Conservation (phyloP, 2,329 filamentous ascomycete species). For the Aspergillus puulaauensis region DNA sequence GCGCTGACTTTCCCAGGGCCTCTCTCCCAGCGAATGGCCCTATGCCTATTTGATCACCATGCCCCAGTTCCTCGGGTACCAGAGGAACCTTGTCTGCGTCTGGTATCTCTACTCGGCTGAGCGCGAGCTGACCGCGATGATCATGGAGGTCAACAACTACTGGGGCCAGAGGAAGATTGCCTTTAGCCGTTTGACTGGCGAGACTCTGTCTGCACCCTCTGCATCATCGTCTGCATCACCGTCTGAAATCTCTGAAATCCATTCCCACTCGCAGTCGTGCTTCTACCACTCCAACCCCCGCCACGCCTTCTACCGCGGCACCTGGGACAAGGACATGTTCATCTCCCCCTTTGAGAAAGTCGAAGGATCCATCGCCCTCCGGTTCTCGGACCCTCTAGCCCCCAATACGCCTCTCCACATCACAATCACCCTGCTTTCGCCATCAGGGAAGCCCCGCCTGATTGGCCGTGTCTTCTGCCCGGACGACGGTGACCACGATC, state of each 20-base stretch:
- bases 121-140: conserved; percentile 2
- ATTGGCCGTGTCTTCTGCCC: conserved; percentile 5
- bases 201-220: not conserved
- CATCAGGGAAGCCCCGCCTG: not conserved
- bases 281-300: conserved; percentile 2
- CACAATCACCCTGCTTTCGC: not conserved
- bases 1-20: conserved; percentile 5
- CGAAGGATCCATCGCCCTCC: not conserved
- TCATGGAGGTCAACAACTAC: conserved; percentile 17
- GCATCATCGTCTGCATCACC: not conserved
- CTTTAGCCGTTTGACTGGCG: conserved; percentile 7
- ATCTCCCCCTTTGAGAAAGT: conserved; percentile 10
- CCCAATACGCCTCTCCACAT: not conserved
- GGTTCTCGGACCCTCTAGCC: not conserved
- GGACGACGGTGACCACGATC: not conserved
- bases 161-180: conserved; percentile 12
- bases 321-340: conserved; percentile 8
- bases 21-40: conserved; percentile 8
- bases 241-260: not conserved
- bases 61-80: conserved; percentile 12
- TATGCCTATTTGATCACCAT: conserved; percentile 12
- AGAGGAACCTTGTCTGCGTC: conserved; percentile 3
- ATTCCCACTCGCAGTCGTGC: not conserved
- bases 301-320: not conserved
- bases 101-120: conserved; percentile 13